phyloP scores from a whole-genome alignment of 2,329 filamentous ascomycete species.

The Lachnellula willkommii region DNA sequence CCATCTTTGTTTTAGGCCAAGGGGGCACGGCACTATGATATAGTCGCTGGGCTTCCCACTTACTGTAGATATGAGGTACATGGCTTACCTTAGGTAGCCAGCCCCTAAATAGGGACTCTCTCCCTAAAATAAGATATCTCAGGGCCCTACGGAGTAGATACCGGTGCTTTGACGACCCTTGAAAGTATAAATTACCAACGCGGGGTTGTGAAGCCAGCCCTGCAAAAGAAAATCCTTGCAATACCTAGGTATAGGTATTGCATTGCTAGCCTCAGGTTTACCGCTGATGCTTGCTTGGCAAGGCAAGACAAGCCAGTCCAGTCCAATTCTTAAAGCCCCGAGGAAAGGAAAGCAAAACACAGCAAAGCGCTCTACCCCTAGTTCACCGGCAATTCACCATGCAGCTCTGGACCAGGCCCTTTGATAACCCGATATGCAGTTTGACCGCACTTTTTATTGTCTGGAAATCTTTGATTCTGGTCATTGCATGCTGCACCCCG shows the following conservation, averaged over 20 bases:
- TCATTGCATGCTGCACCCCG: slow-evolving; percentile 53
- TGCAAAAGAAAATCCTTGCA: background rate
- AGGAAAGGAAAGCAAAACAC: no score
- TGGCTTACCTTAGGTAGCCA: no score
- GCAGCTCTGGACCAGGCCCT: slow-evolving; percentile 10
- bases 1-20: no score
- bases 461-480: slow-evolving; percentile 66
- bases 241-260: background rate
- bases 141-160: no score
- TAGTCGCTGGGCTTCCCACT: background rate
- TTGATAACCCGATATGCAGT: slow-evolving; percentile 20
- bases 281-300: no score
- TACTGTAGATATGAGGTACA: no score
- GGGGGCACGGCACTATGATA: background rate
- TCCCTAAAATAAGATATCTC: no score
- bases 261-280: no score
- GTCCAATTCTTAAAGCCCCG: no score
- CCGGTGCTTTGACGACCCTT: background rate
- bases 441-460: slow-evolving; percentile 42
- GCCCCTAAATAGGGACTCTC: no score
- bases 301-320: no score
- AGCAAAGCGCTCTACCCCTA: no score
- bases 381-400: slow-evolving; percentile 4
- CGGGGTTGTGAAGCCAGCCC: background rate
- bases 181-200: background rate